These are phyloP conservation scores for Cladosporium sp. DNA, from an alignment of 2,329 filamentous ascomycete genomes.

Conservation along the genomic window DNA sequence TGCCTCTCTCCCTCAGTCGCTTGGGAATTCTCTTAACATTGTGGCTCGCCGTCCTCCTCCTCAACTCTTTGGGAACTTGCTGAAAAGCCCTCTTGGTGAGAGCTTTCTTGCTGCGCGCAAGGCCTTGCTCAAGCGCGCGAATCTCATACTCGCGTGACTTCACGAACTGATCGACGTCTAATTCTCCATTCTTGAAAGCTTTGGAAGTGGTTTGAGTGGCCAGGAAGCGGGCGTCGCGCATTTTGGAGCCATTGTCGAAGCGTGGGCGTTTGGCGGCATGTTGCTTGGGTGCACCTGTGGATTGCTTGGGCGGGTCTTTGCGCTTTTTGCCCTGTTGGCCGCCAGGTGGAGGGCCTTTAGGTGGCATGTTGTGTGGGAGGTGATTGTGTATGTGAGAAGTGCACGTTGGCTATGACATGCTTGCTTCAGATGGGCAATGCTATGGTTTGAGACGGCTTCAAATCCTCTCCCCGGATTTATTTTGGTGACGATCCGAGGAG, in stretches of 20 bases:
- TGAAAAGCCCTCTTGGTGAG: constrained; percentile 80
- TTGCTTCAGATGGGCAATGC: neutral
- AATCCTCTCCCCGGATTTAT: neutral
- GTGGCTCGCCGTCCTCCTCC: constrained; percentile 88
- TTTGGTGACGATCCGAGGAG: neutral
- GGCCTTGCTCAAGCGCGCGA: constrained; percentile 76
- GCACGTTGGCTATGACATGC: neutral
- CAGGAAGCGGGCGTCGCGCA: constrained; percentile 50
- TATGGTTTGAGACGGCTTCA: neutral
- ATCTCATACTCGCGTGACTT: constrained; percentile 88
- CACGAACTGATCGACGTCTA: constrained; percentile 84
- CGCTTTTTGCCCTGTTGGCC: constrained; percentile 29
- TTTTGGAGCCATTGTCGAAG: constrained; percentile 30
- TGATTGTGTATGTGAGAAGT: neutral
- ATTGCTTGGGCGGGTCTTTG: constrained; percentile 31
- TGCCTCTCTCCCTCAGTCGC: constrained; percentile 69
- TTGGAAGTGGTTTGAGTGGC: constrained; percentile 49
- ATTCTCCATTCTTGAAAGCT: constrained; percentile 70
- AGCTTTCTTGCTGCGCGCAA: constrained; percentile 69
- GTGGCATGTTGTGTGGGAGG: constrained; percentile 6
- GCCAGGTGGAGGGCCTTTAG: constrained; percentile 9
- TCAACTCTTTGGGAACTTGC: constrained; percentile 79
- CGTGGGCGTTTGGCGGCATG: constrained; percentile 15
- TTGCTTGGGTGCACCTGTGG: constrained; percentile 1
- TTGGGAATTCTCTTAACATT: constrained; percentile 89